phyloP scores from a whole-genome alignment of 495 filamentous ascomycete genomes.

The Glutinoglossum americanum region DNA sequence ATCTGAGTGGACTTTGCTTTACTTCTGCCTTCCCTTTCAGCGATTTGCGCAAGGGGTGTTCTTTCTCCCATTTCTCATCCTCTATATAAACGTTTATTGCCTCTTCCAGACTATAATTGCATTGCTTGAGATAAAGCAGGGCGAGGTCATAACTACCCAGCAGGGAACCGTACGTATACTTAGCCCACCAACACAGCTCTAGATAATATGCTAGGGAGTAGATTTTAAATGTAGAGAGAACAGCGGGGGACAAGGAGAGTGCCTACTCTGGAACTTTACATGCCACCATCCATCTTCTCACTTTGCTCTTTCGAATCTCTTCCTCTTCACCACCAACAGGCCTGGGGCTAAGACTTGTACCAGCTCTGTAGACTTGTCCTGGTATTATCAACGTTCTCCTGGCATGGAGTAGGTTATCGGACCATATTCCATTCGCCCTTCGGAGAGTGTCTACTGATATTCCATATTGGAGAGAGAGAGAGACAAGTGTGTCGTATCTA shows the following conservation, averaged over 20 bases:
- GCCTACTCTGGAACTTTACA: constrained; percentile 45
- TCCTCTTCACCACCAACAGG: constrained; percentile 49
- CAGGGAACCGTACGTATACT: neutral
- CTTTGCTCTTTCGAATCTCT: constrained; percentile 37
- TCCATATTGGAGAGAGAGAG: constrained; percentile 43
- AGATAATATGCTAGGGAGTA: neutral
- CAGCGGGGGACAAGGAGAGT: neutral
- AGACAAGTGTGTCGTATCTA: constrained; percentile 34
- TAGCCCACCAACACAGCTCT: neutral
- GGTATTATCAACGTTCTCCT: constrained; percentile 48
- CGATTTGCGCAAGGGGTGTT: constrained; percentile 30
- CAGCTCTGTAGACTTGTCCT: constrained; percentile 36
- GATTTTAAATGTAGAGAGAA: neutral
- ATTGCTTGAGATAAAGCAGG: constrained; percentile 43
- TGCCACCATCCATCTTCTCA: constrained; percentile 48
- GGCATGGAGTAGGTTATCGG: constrained; percentile 42
- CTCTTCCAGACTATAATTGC: constrained; percentile 36
- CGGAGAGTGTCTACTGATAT: constrained; percentile 34
- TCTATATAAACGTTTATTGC: constrained; percentile 38
- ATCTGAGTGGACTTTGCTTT: neutral
- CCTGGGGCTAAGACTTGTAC: constrained; percentile 37
- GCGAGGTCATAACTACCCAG: constrained; percentile 40
- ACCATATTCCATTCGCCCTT: constrained; percentile 36
- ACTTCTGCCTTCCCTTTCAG: constrained; percentile 18
- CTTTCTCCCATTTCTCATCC: constrained; percentile 51